These are phyloP conservation scores for Psilocybe subaeruginosa DNA, from an alignment of 768 basidiomycete species.

Conservation along the genomic window DNA sequence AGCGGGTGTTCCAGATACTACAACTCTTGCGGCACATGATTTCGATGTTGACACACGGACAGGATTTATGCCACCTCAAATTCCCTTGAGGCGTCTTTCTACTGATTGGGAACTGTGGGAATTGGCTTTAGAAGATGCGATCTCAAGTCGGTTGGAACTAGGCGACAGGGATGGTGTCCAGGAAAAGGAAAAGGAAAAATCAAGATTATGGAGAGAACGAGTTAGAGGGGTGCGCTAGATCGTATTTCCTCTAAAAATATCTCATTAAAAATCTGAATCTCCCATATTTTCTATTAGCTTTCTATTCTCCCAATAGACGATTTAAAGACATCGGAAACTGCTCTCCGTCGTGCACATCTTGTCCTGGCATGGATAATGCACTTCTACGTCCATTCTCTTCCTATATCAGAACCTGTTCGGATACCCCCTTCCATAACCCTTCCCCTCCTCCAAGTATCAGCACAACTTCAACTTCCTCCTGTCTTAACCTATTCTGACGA, in stretches of 20 bases:
- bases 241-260: neutral
- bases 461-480: slow-evolving; percentile 79
- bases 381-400: slow-evolving; percentile 74
- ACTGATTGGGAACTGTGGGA: slow-evolving; percentile 64
- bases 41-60: slow-evolving; percentile 93
- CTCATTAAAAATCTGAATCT: too few relatives aligned
- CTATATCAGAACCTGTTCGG: slow-evolving; percentile 48
- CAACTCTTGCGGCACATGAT: slow-evolving; percentile 77
- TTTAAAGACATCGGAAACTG: slow-evolving; percentile 52
- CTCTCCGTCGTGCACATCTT: slow-evolving; percentile 72
- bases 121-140: slow-evolving; percentile 45
- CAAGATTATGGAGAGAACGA: slow-evolving; percentile 48
- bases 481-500: slow-evolving; percentile 90
- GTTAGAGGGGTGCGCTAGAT: slow-evolving; percentile 44
- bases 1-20: slow-evolving; percentile 31
- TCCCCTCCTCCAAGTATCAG: slow-evolving; percentile 74
- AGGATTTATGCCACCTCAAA: slow-evolving; percentile 86
- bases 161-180: slow-evolving; percentile 50
- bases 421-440: slow-evolving; percentile 75
- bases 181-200: slow-evolving; percentile 34
- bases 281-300: slow-evolving; percentile 39
- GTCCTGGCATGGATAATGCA: slow-evolving; percentile 77
- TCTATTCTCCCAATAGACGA: slow-evolving; percentile 49
- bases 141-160: slow-evolving; percentile 46
- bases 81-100: slow-evolving; percentile 67